phyloP scores from a whole-genome alignment of 768 basidiomycete genomes.

The Termitomyces sp. region DNA sequence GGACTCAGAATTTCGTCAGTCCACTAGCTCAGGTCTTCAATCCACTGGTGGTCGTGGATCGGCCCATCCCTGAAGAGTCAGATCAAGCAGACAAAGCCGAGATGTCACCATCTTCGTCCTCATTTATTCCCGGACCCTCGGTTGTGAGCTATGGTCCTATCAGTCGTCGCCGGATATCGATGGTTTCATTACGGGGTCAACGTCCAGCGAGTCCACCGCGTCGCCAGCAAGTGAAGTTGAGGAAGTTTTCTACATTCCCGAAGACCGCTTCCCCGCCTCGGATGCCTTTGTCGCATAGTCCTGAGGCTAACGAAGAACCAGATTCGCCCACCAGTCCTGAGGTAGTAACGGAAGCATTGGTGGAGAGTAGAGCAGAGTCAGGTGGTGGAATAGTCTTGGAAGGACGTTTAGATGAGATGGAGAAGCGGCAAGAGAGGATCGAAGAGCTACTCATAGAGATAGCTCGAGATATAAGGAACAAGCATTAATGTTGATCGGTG shows the following conservation, averaged over 20 bases:
- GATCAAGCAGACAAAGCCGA: slow-evolving; percentile 14
- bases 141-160: slow-evolving; percentile 41
- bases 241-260: slow-evolving; percentile 20
- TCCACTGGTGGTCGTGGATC: slow-evolving; percentile 53
- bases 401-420: slow-evolving; percentile 29
- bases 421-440: slow-evolving; percentile 41
- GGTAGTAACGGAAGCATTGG: slow-evolving; percentile 17
- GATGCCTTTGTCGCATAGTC: slow-evolving; percentile 16
- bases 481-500: neutral
- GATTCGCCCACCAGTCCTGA: slow-evolving; percentile 17
- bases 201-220: slow-evolving; percentile 12
- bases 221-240: slow-evolving; percentile 14
- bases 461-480: slow-evolving; percentile 20
- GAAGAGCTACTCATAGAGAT: slow-evolving; percentile 38
- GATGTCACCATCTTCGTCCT: neutral
- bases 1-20: slow-evolving; percentile 39
- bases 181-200: slow-evolving; percentile 20
- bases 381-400: slow-evolving; percentile 3
- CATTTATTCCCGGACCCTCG: slow-evolving; percentile 11
- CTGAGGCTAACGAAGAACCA: slow-evolving; percentile 6
- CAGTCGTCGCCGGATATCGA: slow-evolving; percentile 35
- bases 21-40: slow-evolving; percentile 76
- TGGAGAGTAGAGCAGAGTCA: slow-evolving; percentile 11
- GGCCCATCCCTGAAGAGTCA: slow-evolving; percentile 27
- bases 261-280: slow-evolving; percentile 13